Evolutionary conservation across 1,284 basidiomycete species (phyloP).

Genomic region (Moniliophthora roreri): DNA sequence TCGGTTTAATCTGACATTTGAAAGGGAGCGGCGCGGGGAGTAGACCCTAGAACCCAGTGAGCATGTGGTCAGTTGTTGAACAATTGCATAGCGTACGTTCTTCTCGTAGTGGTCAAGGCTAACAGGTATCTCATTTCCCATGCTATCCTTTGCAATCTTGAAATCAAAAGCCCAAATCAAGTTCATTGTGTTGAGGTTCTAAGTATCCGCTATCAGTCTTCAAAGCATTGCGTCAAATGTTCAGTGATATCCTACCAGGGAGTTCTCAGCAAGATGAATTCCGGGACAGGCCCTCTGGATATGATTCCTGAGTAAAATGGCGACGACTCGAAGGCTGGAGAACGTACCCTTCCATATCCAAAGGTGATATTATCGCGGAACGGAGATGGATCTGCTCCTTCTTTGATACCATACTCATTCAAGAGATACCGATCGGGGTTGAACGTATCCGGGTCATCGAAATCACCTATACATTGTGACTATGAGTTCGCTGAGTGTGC

Average conservation of each 20-base stretch:
- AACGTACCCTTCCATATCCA: slow-evolving; percentile 18
- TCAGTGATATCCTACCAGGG: neutral
- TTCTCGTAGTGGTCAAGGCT: slow-evolving; percentile 2
- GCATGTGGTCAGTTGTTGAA: neutral
- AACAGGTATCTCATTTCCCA: slow-evolving; percentile 7
- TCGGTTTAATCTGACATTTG: slow-evolving; percentile 16
- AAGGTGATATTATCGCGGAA: slow-evolving; percentile 15
- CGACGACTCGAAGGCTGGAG: too few relatives aligned
- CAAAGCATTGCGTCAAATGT: too few relatives aligned
- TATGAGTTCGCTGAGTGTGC: too few relatives aligned
- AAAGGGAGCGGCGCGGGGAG: slow-evolving; percentile 12
- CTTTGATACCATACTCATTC: slow-evolving; percentile 16
- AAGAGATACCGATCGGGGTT: slow-evolving; percentile 17
- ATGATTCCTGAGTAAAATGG: neutral
- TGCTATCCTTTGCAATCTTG: slow-evolving; percentile 3
- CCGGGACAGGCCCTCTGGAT: slow-evolving; percentile 28
- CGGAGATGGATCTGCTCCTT: slow-evolving; percentile 10
- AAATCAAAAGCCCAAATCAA: slow-evolving; percentile 30
- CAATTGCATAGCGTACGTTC: neutral
- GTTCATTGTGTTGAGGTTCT: slow-evolving; percentile 17
- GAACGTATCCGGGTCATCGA: slow-evolving; percentile 19
- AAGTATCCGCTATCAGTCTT: neutral
- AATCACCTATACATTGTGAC: slow-evolving; percentile 11
- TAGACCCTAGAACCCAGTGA: too few relatives aligned
- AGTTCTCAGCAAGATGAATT: slow-evolving; percentile 27